phyloP scores from a whole-genome alignment of 805 yeast species.

The Limtongia smithiae region DNA sequence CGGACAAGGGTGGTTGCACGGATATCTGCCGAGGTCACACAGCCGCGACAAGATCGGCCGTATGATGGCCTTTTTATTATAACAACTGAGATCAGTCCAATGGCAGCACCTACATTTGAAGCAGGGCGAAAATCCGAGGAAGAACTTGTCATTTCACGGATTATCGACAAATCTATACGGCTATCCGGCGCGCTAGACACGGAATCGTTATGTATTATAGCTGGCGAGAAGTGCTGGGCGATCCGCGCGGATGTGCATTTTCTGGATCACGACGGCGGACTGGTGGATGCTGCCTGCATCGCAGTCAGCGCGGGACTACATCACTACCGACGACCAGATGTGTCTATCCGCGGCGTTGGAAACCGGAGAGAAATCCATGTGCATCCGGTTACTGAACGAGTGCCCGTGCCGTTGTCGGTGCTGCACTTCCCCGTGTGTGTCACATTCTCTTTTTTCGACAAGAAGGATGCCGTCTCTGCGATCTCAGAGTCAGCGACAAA shows the following conservation, averaged over 20 bases:
- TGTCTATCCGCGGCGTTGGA: slow-evolving; percentile 51
- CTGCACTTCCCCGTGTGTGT: slow-evolving; percentile 88
- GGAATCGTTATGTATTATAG: slow-evolving; percentile 83
- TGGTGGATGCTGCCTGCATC: slow-evolving; percentile 83
- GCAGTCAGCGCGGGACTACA: slow-evolving; percentile 84
- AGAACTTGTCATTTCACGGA: slow-evolving; percentile 73
- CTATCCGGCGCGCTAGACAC: slow-evolving; percentile 88
- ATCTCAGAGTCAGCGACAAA: not conserved
- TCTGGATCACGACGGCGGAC: slow-evolving; percentile 86
- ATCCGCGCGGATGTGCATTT: slow-evolving; percentile 87
- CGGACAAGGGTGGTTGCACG: slow-evolving; percentile 66
- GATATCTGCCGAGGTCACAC: slow-evolving; percentile 68
- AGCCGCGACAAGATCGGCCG: slow-evolving; percentile 87
- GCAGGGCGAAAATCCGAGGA: slow-evolving; percentile 65
- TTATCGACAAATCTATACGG: slow-evolving; percentile 87
- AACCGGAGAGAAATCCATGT: slow-evolving; percentile 41
- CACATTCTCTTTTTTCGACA: slow-evolving; percentile 71
- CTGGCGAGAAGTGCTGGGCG: slow-evolving; percentile 89
- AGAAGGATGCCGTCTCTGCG: slow-evolving; percentile 10
- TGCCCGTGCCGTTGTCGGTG: slow-evolving; percentile 80
- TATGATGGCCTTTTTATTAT: slow-evolving; percentile 87
- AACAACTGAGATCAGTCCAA: slow-evolving; percentile 79
- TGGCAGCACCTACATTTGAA: slow-evolving; percentile 86
- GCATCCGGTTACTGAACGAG: slow-evolving; percentile 71
- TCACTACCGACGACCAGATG: slow-evolving; percentile 82